These are phyloP conservation scores for Pyracantha coccinea DNA, from an alignment of 331 rosid species.

Conservation along the genomic window DNA sequence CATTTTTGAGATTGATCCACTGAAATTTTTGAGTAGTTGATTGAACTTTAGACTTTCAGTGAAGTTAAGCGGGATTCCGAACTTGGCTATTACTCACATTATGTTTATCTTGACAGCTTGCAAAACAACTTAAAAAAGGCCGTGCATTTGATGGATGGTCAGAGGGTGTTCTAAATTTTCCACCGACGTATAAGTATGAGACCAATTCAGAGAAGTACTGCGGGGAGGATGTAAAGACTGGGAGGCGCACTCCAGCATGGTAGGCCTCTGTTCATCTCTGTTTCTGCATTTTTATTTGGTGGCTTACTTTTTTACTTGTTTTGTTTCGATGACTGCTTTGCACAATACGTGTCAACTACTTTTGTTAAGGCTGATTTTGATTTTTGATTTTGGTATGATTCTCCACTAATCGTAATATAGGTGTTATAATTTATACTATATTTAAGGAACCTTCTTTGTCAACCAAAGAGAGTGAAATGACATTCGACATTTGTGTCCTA, in stretches of 20 bases:
- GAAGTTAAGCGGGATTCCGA: background rate
- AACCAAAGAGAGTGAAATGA: background rate
- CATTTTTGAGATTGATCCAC: background rate
- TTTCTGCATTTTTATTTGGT: background rate
- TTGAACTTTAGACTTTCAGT: background rate
- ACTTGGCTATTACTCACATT: conserved; percentile 10
- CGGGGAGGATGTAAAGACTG: conserved; percentile 71
- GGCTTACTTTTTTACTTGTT: background rate
- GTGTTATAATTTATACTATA: background rate
- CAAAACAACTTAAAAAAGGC: conserved; percentile 51
- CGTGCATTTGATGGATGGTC: conserved; percentile 86
- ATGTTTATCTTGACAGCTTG: conserved; percentile 50
- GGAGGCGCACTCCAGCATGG: conserved; percentile 92
- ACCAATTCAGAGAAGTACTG: conserved; percentile 60
- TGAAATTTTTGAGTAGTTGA: background rate
- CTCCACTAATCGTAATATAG: background rate
- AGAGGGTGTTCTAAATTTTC: conserved; percentile 62
- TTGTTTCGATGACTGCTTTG: background rate
- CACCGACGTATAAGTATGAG: conserved; percentile 93
- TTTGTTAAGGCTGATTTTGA: background rate
- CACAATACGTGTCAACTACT: background rate
- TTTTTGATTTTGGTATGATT: background rate
- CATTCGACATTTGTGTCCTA: background rate
- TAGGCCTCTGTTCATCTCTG: conserved; percentile 31
- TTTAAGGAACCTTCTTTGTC: background rate